These are phyloP conservation scores for Rutstroemia sp. DNA, from an alignment of 2,329 filamentous ascomycete genomes.

Conservation along the genomic window DNA sequence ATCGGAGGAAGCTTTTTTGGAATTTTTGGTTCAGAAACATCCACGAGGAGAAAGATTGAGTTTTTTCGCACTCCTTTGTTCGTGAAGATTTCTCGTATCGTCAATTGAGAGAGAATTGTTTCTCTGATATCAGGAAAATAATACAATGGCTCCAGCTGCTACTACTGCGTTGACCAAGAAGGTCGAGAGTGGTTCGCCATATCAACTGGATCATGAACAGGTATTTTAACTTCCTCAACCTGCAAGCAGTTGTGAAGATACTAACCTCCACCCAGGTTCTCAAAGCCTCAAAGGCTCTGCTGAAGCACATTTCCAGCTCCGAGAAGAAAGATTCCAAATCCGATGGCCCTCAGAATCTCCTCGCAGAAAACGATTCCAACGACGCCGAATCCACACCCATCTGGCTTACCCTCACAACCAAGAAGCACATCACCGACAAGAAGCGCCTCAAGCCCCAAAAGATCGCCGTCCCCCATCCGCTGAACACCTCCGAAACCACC, in stretches of 20 bases:
- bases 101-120: not conserved
- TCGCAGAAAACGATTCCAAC: constrained; percentile 40
- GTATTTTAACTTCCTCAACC: constrained; percentile 15
- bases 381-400: constrained; percentile 41
- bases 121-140: not conserved
- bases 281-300: constrained; percentile 55
- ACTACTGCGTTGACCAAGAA: constrained; percentile 27
- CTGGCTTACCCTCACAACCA: constrained; percentile 57
- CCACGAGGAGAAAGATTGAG: constrained; percentile 2
- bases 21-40: not conserved
- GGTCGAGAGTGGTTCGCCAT: constrained; percentile 28
- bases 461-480: constrained; percentile 68
- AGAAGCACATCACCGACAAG: constrained; percentile 63
- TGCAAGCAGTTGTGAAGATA: not conserved
- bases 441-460: constrained; percentile 76
- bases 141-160: constrained; percentile 22
- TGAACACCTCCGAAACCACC: constrained; percentile 58
- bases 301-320: constrained; percentile 53
- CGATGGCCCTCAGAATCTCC: constrained; percentile 44
- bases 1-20: constrained; percentile 1
- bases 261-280: constrained; percentile 38
- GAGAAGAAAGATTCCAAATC: constrained; percentile 35
- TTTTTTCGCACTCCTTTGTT: not conserved
- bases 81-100: not conserved
- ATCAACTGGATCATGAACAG: constrained; percentile 29